Conservation (phyloP, 305 asterid genomes). For the Salvia sclarea region DNA sequence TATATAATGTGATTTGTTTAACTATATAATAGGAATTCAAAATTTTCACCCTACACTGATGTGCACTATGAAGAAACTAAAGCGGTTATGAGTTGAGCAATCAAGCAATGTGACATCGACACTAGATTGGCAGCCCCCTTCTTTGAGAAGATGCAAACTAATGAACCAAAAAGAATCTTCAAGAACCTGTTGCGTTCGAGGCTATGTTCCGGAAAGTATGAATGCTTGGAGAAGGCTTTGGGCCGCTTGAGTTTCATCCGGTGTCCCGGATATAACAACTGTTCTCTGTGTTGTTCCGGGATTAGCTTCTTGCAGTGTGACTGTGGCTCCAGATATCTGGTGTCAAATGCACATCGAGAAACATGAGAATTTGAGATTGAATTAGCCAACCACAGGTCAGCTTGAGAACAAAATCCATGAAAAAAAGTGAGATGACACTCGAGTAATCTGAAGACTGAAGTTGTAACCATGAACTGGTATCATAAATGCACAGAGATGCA, state of each 20-base stretch:
- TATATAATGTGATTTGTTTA: background rate
- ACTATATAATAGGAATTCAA: background rate
- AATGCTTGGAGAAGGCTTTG: conserved; percentile 83
- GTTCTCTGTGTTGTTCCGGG: conserved; percentile 53
- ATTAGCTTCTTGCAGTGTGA: conserved; percentile 47
- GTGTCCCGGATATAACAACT: conserved; percentile 66
- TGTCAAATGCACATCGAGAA: background rate
- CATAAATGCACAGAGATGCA: no score
- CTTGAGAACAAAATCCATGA: background rate
- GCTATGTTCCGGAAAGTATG: conserved; percentile 48
- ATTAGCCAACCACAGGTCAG: background rate
- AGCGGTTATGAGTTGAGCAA: background rate
- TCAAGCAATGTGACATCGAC: background rate
- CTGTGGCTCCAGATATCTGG: conserved; percentile 85
- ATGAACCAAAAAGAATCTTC: background rate
- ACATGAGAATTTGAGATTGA: background rate
- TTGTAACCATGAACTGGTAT: no score
- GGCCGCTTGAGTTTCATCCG: conserved; percentile 73
- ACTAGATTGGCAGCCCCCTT: background rate
- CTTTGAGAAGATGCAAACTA: conserved; percentile 17
- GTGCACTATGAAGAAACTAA: background rate
- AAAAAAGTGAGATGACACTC: no score
- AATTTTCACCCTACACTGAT: conserved; percentile 1
- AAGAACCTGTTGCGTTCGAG: background rate
- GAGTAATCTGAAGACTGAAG: no score